phyloP scores from a whole-genome alignment of 192 early-diverging fungal genomes.

The Backusella luteola region DNA sequence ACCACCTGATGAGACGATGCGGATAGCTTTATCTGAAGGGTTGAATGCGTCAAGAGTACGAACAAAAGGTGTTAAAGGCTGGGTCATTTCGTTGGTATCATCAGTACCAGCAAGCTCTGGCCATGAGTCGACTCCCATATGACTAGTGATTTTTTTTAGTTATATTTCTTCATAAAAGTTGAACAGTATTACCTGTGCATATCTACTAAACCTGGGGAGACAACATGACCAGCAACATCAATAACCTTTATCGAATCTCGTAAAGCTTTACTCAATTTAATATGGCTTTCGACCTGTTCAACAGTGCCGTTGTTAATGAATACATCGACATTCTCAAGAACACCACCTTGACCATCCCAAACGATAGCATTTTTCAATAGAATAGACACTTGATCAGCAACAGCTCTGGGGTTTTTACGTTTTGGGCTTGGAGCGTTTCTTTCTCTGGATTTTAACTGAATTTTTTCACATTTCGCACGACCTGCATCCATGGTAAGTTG shows the following conservation, averaged over 20 bases:
- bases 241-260: conserved; percentile 28
- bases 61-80: conserved; percentile 60
- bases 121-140: conserved; percentile 67
- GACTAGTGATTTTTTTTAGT: conserved; percentile 35
- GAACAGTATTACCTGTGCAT: conserved; percentile 32
- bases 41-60: conserved; percentile 70
- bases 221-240: conserved; percentile 51
- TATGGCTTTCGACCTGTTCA: conserved; percentile 20
- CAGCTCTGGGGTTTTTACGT: conserved; percentile 16
- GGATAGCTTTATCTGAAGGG: conserved; percentile 58
- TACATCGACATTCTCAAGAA: conserved; percentile 38
- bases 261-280: background rate
- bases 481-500: conserved; percentile 1
- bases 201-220: conserved; percentile 62
- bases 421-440: background rate
- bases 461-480: background rate
- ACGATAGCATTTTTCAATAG: conserved; percentile 34
- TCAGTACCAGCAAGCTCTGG: conserved; percentile 50
- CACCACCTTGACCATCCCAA: conserved; percentile 36
- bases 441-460: background rate
- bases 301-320: conserved; percentile 41
- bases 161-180: background rate
- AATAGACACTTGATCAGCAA: background rate
- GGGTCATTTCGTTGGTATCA: conserved; percentile 71
- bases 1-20: conserved; percentile 65